Conservation (phyloP, 148 eudicot species). For the Polygonum maritimum region DNA sequence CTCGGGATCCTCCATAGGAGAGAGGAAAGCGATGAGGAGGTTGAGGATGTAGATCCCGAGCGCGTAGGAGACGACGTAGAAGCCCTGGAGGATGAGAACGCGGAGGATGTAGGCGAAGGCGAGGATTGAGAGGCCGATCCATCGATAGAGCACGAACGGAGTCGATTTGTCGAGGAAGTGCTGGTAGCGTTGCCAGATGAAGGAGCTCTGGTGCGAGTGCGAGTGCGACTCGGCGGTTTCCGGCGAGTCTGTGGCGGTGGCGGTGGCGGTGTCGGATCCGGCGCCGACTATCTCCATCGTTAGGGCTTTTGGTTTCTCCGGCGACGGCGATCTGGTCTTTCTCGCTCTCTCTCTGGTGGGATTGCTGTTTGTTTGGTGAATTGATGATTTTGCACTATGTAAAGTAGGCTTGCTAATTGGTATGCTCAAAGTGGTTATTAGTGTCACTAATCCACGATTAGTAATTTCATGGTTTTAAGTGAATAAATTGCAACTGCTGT, state of each 20-base stretch:
- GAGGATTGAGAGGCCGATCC: slow-evolving; percentile 31
- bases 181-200: slow-evolving; percentile 27
- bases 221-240: slow-evolving; percentile 20
- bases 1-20: slow-evolving; percentile 49
- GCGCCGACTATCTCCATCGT: slow-evolving; percentile 7
- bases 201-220: no score
- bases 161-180: slow-evolving; percentile 40
- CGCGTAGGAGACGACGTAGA: slow-evolving; percentile 44
- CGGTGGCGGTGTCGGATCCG: slow-evolving; percentile 2
- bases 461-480: no score
- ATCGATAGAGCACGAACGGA: slow-evolving; percentile 32
- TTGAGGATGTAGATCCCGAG: slow-evolving; percentile 49
- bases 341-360: no score
- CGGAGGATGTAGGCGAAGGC: slow-evolving; percentile 28
- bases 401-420: no score
- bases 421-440: no score
- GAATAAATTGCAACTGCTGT: no score
- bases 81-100: slow-evolving; percentile 36
- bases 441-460: no score
- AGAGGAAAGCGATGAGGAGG: slow-evolving; percentile 47
- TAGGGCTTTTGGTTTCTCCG: neutral
- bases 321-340: slow-evolving; percentile 9
- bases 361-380: no score
- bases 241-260: slow-evolving; percentile 15
- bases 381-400: no score